Evolutionary conservation across 1,284 basidiomycete genomes (phyloP), one percentile per base, ranked within the genome.

Genomic region (Phenoliferia sp.): DNA sequence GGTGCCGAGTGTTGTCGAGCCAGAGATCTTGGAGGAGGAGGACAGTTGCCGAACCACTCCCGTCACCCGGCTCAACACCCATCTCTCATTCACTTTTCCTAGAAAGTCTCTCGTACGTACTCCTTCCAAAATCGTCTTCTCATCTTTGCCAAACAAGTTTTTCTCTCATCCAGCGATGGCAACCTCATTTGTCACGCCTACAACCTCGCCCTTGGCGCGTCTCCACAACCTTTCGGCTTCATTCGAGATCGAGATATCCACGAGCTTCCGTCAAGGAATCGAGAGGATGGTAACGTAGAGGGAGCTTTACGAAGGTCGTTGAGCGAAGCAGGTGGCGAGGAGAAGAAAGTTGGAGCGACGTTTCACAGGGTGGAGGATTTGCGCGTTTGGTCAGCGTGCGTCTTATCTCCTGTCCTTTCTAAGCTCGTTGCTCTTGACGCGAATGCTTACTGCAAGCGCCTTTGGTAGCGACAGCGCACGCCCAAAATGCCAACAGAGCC

Each of bases 221-320:
- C 90, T 12, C 85, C 85, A 61, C 86, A 88, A 72, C 89, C 90
- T 2, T 94, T 92, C 91, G 92, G 92, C 0, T 94, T 88, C 78
- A 89, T 94, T 64, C 88, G 84, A 64, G 80, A 83, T 35, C 85
- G 88, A 66, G 85, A 86, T 3, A 87, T 94, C 28, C 92, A 94
- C 75, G 88, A 91, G 74, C 86, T 92, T 55, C 79, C 86, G 28
- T 7, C n/a, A 6, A 64, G 72, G 48, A 35, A 19, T 22, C 39
- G n/a, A n/a, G n/a, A n/a, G n/a, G n/a, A n/a, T n/a, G n/a, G n/a
- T n/a, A n/a, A n/a, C n/a, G n/a, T 70, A 2, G 61, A 63, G 32
- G 67, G 62, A 15, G 68, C 65, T 22, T 22, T 44, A 12, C 39
- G 34, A 66, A 32, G 54, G 31, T 19, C 10, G 33, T 3, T 4